A percentile compares a stretch with the other conserved stretches of the same genome.
Conservation (phyloP, 805 yeast genomes). For the Saccharomycopsis capsularis region DNA sequence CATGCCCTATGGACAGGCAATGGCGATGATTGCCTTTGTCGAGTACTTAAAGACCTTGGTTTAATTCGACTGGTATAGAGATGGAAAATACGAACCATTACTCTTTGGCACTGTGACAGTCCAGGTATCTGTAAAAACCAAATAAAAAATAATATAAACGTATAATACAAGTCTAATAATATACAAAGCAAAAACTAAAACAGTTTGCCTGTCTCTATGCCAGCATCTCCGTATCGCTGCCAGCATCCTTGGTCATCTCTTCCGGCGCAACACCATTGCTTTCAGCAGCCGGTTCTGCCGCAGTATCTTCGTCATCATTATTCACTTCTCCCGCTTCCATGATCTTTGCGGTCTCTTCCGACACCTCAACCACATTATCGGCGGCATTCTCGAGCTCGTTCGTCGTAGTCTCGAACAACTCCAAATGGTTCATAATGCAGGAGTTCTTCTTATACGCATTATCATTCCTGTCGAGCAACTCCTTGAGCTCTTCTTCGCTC, state of each 20-base stretch:
- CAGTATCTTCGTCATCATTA: too few relatives aligned
- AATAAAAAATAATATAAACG: too few relatives aligned
- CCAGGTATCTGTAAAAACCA: too few relatives aligned
- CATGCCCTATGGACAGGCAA: conserved; percentile 34
- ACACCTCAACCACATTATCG: background rate
- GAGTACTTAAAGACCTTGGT: conserved; percentile 24
- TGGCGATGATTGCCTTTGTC: conserved; percentile 34
- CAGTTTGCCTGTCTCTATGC: too few relatives aligned
- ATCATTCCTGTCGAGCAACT: conserved; percentile 41
- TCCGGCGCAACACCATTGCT: too few relatives aligned
- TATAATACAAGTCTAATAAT: background rate
- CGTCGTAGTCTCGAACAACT: conserved; percentile 29
- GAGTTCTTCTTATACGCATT: conserved; percentile 34
- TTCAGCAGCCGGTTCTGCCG: too few relatives aligned
- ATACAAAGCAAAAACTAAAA: too few relatives aligned
- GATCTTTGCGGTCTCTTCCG: background rate
- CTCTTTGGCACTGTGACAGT: too few relatives aligned
- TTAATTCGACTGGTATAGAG: background rate
- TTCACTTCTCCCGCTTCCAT: too few relatives aligned
- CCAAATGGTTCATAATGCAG: conserved; percentile 30
- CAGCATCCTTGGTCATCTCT: too few relatives aligned
- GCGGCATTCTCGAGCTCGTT: background rate
- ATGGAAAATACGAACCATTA: too few relatives aligned
- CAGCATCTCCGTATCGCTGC: too few relatives aligned
- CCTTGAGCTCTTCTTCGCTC: conserved; percentile 38